Percentiles rank a stretch among this genome's conserved stretches.
These are phyloP conservation scores for Cryphonectria parasitica DNA, from an alignment of 2,329 filamentous ascomycete species.

Conservation along the genomic window DNA sequence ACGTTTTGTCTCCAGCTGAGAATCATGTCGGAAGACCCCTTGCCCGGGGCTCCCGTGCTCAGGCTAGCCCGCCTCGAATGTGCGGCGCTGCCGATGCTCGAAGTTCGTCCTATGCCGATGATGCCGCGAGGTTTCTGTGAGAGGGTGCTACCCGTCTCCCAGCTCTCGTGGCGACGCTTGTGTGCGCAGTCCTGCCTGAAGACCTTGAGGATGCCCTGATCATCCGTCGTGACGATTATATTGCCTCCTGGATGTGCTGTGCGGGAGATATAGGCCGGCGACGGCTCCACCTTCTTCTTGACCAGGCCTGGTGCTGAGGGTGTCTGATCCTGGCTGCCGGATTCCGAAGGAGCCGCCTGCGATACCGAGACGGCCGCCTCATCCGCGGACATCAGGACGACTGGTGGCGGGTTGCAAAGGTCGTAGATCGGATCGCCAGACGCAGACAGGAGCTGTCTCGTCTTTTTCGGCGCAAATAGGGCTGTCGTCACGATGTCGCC, in stretches of 20 bases:
- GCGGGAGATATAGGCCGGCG: constrained; percentile 76
- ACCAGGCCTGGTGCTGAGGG: constrained; percentile 32
- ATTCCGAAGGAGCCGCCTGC: constrained; percentile 36
- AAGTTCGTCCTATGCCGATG: constrained; percentile 60
- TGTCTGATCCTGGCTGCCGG: constrained; percentile 18
- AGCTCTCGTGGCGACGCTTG: constrained; percentile 76
- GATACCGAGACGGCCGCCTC: constrained; percentile 52
- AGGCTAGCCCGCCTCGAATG: constrained; percentile 59
- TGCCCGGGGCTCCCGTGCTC: constrained; percentile 38
- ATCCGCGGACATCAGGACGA: constrained; percentile 76
- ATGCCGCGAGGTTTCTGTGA: constrained; percentile 65
- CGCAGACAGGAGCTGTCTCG: constrained; percentile 74
- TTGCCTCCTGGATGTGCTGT: constrained; percentile 79
- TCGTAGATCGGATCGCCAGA: constrained; percentile 96
- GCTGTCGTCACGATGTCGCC: constrained; percentile 88
- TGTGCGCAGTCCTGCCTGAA: constrained; percentile 94
- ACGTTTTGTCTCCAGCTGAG: constrained; percentile 81
- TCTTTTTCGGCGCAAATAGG: constrained; percentile 78
- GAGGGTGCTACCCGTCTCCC: constrained; percentile 78
- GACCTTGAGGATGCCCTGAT: constrained; percentile 86
- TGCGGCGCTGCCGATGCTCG: constrained; percentile 56
- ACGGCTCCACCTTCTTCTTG: constrained; percentile 64
- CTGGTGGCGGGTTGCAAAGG: constrained; percentile 90
- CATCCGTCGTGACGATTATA: constrained; percentile 90
- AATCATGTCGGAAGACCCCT: constrained; percentile 70